phyloP scores from a whole-genome alignment of 495 filamentous ascomycete species.

The Coniosporium apollinis region DNA sequence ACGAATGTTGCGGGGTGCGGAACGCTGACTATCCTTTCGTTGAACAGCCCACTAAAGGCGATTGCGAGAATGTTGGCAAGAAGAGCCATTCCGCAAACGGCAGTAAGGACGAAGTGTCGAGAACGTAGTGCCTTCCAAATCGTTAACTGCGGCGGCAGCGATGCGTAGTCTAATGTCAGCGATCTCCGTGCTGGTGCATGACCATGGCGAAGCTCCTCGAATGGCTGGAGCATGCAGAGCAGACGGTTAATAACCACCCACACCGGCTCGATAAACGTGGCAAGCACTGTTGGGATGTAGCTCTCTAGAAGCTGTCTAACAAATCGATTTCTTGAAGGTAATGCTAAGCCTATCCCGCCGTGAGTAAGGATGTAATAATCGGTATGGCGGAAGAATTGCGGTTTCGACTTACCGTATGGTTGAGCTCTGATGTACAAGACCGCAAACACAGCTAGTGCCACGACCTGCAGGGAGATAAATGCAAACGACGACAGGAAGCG shows the following conservation, averaged over 20 bases:
- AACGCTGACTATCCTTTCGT: conserved; percentile 3
- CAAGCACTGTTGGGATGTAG: conserved; percentile 28
- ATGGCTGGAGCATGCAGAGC: conserved; percentile 28
- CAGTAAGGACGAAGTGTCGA: conserved; percentile 22
- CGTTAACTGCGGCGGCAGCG: conserved; percentile 28
- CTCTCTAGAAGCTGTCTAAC: conserved; percentile 26
- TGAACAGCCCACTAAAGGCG: conserved; percentile 22
- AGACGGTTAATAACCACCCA: conserved; percentile 29
- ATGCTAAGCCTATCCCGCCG: conserved; percentile 17
- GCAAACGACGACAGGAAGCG: background rate
- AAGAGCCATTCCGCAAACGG: conserved; percentile 21
- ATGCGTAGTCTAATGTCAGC: conserved; percentile 25
- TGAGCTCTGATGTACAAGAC: conserved; percentile 3
- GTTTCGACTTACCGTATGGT: too few relatives aligned
- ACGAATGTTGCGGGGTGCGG: conserved; percentile 1
- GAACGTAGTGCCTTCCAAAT: conserved; percentile 22
- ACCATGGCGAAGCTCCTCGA: conserved; percentile 23
- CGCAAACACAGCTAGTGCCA: conserved; percentile 3
- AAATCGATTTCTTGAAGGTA: conserved; percentile 21
- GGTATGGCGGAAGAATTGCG: too few relatives aligned
- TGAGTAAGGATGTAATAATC: too few relatives aligned
- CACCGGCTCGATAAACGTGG: conserved; percentile 29
- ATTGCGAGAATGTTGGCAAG: conserved; percentile 27
- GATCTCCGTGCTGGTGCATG: conserved; percentile 16
- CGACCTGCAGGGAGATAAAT: background rate